Base-by-base conservation (phyloP, 805 yeast species). In the Cyberlindnera bimundalis region DNA sequence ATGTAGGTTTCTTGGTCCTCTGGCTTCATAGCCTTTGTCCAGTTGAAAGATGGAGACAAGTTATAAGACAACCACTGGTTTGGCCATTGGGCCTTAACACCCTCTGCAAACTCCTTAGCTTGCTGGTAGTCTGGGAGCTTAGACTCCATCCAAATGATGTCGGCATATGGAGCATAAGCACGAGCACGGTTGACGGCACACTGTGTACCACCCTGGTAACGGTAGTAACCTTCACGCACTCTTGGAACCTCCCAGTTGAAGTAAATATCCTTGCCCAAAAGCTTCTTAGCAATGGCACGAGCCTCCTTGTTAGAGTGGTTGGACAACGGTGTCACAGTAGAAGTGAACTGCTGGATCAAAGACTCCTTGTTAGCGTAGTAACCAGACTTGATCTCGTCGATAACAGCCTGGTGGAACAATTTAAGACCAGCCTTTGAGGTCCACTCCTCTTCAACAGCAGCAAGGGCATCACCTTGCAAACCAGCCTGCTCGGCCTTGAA, bases 71-170 rank as follows among this genome's bases (percentile, higher is more conserved):
- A 76, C 98, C 97, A 90, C 68, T 91, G 90, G 51, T 85, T 75
- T 53, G 98, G 98, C 68, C 64, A 84, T 45, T 71, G 72, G 25
- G 78, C 76, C 62, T 81, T 78, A 51, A 91, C 95, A 60, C 98
- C 97, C 33, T 80, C 84, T 42, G 98, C 93, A 60, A 91, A 91
- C 70, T 88, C 96, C 67, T 81, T 78, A 50, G 97, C 98, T 71
- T 91, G 98, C 46, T 73, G 76, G 68, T 77, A 90, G 66, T 89
- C 96, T 53, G 98, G 98, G 54, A 86, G 77, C 65, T 90, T 90
- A 45, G 96, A 83, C 74, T 91, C 98, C 97, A 91, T 90, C 98
- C 98, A 91, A 55, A 90, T 81, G 71, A 91, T 74, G 67, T 90
- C 98, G 32, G 95, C 89, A 66, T 83, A 91, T 48, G 96, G 96